Base-by-base conservation (phyloP, 768 basidiomycete genomes). In the Mycena haematopus region DNA sequence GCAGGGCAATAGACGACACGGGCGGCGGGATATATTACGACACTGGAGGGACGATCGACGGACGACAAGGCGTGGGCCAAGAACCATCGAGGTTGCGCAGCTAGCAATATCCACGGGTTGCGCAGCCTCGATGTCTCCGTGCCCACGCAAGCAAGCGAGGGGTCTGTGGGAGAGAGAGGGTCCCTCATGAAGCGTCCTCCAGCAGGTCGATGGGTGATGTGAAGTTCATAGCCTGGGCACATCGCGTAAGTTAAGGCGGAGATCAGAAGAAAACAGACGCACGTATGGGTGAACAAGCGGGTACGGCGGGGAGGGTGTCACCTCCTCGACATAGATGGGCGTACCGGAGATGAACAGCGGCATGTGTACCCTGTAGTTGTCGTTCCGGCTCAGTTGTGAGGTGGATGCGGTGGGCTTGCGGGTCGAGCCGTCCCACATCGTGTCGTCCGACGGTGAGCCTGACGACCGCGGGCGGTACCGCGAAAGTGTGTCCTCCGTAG, bases 231-330 rank as follows among this genome's bases (percentile, higher is more conserved):
- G 81, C 72, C 81, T 82, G 35, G 50, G 24, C 3, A 17, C 35
- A 46, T 25, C 49, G 24, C 67, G 33, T 52, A 52, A 62, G 51
- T 29, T 19, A 45, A 46, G 40, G 56, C 55, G 55, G 14, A 57
- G 50, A 38, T 7, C 61, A 24, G 51, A 52, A 51, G n/a, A 38
- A n/a, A 21, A 22, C 10, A 6, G 29, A 68, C 78, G 71, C 58
- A 81, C 81, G 66, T 80, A 82, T 59, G 79, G 80, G 71, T 80
- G 80, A n/a, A 81, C 65, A 22, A 72, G 71, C 22, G 73, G 72
- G 40, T 71, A 66, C 8, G 67, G 58, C 55, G 52, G 45, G 25
- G 53, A 51, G 17, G 56, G 47, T 17, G 45, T 38, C 6, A 56
- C 56, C 60, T 69, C 52, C 40, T 60, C 56, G 49, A 65, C 50